Conservation (phyloP, 2,329 filamentous ascomycete species). For the Sporothrix luriei region DNA sequence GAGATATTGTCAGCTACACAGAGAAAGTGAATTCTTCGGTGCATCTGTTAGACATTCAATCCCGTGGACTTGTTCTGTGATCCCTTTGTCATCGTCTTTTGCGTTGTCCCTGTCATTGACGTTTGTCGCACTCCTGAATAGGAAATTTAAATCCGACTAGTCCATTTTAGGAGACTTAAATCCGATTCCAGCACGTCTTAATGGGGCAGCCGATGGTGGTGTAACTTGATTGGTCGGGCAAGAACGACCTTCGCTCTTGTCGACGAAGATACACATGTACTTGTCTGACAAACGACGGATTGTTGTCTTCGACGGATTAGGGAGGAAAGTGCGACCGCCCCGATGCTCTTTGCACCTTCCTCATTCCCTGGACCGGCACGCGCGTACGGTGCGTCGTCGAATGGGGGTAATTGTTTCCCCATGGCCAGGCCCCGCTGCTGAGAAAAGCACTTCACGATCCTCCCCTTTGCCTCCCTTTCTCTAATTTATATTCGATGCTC, state of each 20-base stretch:
- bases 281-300: constrained; percentile 8
- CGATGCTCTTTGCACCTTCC: not conserved
- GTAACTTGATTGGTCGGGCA: constrained; percentile 31
- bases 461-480: too few species aligned
- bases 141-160: constrained; percentile 25
- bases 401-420: constrained; percentile 18
- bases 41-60: not conserved
- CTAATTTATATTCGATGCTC: constrained; percentile 14
- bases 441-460: constrained; percentile 19
- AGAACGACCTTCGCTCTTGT: not conserved
- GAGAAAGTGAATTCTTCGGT: too few species aligned
- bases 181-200: constrained; percentile 12
- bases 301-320: not conserved
- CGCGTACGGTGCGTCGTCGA: not conserved
- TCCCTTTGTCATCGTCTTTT: constrained; percentile 5
- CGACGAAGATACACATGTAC: not conserved
- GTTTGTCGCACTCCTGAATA: not conserved
- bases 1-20: not conserved
- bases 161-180: constrained; percentile 29
- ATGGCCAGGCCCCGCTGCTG: not conserved
- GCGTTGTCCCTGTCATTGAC: not conserved
- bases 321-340: constrained; percentile 7
- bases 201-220: constrained; percentile 24
- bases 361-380: not conserved
- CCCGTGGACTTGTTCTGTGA: not conserved